A percentile compares a stretch with the other conserved stretches of the same genome.
These are phyloP conservation scores for Diospyros kaki DNA, from an alignment of 148 eudicot genomes.

Conservation along the genomic window DNA sequence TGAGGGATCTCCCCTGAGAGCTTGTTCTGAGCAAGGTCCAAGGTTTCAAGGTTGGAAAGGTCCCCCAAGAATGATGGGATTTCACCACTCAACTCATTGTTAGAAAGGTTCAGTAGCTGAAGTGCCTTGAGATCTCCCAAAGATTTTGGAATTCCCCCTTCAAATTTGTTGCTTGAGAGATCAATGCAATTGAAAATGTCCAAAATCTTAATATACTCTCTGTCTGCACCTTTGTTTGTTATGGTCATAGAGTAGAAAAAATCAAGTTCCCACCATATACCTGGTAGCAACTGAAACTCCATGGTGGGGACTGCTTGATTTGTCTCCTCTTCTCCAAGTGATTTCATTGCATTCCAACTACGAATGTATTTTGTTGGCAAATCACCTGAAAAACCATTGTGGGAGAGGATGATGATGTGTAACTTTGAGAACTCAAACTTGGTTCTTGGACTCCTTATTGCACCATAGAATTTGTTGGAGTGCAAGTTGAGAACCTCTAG, in stretches of 20 bases:
- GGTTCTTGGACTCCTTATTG: neutral
- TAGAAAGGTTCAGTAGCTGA: slow-evolving; percentile 31
- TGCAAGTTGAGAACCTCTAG: slow-evolving; percentile 33
- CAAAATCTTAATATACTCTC: slow-evolving; percentile 9
- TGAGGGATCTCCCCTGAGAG: slow-evolving; percentile 34
- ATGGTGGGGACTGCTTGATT: too few species aligned
- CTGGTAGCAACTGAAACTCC: too few species aligned
- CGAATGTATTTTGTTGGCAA: slow-evolving; percentile 24
- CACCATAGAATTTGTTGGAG: slow-evolving; percentile 35
- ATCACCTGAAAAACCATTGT: slow-evolving; percentile 30
- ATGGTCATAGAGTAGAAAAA: slow-evolving; percentile 20
- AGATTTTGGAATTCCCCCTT: slow-evolving; percentile 17
- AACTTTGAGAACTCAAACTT: slow-evolving; percentile 17
- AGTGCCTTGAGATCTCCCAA: slow-evolving; percentile 24
- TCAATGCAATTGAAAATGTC: slow-evolving; percentile 20
- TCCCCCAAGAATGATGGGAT: slow-evolving; percentile 27
- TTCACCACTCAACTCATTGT: slow-evolving; percentile 22
- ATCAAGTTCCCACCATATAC: neutral
- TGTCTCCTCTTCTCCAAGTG: neutral
- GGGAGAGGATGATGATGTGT: slow-evolving; percentile 38
- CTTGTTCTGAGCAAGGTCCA: slow-evolving; percentile 33
- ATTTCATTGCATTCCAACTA: slow-evolving; percentile 27
- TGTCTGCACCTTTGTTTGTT: slow-evolving; percentile 26
- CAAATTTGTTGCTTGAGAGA: slow-evolving; percentile 26
- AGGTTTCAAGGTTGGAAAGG: slow-evolving; percentile 23